Evolutionary conservation across 805 yeast genomes (phyloP).

Genomic region (Zygotorulaspora sp.): DNA sequence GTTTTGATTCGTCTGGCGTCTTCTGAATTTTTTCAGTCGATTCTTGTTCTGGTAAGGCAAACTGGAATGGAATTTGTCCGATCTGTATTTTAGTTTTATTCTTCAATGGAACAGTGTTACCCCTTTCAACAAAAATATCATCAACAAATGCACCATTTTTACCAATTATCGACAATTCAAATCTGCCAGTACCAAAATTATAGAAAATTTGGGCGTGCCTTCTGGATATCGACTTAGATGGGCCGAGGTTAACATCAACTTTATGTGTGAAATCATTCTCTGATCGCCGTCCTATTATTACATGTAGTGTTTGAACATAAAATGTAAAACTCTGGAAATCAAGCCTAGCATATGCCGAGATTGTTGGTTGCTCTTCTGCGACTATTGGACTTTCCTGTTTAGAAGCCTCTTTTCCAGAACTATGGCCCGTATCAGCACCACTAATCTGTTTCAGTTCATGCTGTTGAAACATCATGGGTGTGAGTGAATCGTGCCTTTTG

Average conservation of each 20-base stretch:
- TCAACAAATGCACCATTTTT: conserved; percentile 97
- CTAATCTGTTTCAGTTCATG: conserved; percentile 14
- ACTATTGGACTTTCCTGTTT: conserved; percentile 6
- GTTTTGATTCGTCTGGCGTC: conserved; percentile 8
- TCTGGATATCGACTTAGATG: conserved; percentile 88
- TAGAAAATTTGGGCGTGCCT: conserved; percentile 94
- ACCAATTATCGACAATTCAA: conserved; percentile 87
- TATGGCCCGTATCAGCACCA: conserved; percentile 1
- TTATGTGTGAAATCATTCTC: conserved; percentile 64
- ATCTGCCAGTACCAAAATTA: conserved; percentile 92
- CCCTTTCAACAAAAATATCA: conserved; percentile 82
- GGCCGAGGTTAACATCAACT: conserved; percentile 89
- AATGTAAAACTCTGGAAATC: conserved; percentile 92
- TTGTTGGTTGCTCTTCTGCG: conserved; percentile 37
- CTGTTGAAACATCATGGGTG: conserved; percentile 29
- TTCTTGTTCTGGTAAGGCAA: conserved; percentile 73
- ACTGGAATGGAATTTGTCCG: conserved; percentile 85
- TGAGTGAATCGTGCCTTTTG: conserved; percentile 27
- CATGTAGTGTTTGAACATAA: conserved; percentile 94
- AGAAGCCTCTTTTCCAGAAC: conserved; percentile 2
- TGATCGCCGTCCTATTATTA: conserved; percentile 83
- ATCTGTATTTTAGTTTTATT: conserved; percentile 86
- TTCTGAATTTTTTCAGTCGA: conserved; percentile 46
- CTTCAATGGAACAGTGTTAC: conserved; percentile 80
- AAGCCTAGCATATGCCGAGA: conserved; percentile 58